Conservation (phyloP, 1,284 basidiomycete genomes). For the Pseudozyma hubeiensis region DNA sequence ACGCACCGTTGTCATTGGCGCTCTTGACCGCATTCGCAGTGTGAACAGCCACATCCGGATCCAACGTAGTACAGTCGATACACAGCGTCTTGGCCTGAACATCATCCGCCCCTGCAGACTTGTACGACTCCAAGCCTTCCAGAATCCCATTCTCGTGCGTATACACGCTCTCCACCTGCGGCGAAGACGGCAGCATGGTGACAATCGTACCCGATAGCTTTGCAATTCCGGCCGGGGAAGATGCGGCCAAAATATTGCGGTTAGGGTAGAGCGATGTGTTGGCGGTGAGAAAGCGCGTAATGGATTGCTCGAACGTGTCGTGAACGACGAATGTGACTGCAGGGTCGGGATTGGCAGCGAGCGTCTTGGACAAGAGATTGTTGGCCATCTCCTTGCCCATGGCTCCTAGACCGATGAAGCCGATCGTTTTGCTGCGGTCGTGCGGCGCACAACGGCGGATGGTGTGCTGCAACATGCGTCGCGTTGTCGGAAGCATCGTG, state of each 20-base stretch:
- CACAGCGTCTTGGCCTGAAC: slow-evolving; percentile 73
- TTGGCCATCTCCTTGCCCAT: slow-evolving; percentile 64
- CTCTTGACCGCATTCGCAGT: slow-evolving; percentile 74
- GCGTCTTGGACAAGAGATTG: slow-evolving; percentile 57
- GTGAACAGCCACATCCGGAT: slow-evolving; percentile 78
- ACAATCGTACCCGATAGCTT: slow-evolving; percentile 76
- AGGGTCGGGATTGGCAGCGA: slow-evolving; percentile 43
- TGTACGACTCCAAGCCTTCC: slow-evolving; percentile 38
- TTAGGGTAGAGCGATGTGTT: slow-evolving; percentile 56
- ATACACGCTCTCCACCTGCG: slow-evolving; percentile 82
- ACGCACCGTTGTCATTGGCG: slow-evolving; percentile 69
- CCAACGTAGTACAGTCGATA: slow-evolving; percentile 88
- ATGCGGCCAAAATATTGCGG: slow-evolving; percentile 62
- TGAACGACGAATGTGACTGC: slow-evolving; percentile 55
- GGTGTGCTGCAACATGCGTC: slow-evolving; percentile 25
- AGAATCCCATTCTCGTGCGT: slow-evolving; percentile 71
- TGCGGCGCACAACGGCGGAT: slow-evolving; percentile 29
- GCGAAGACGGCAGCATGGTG: slow-evolving; percentile 88
- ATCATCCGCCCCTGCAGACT: slow-evolving; percentile 9
- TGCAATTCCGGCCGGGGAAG: slow-evolving; percentile 69
- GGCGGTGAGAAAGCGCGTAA: slow-evolving; percentile 61
- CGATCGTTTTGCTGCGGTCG: slow-evolving; percentile 59
- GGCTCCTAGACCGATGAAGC: slow-evolving; percentile 65
- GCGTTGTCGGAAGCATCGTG: slow-evolving; percentile 33
- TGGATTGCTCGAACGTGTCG: slow-evolving; percentile 55